Percentiles rank a stretch among this genome's conserved stretches.
These are phyloP conservation scores for Myxozyma neotropica DNA, from an alignment of 805 yeast genomes.

Conservation along the genomic window DNA sequence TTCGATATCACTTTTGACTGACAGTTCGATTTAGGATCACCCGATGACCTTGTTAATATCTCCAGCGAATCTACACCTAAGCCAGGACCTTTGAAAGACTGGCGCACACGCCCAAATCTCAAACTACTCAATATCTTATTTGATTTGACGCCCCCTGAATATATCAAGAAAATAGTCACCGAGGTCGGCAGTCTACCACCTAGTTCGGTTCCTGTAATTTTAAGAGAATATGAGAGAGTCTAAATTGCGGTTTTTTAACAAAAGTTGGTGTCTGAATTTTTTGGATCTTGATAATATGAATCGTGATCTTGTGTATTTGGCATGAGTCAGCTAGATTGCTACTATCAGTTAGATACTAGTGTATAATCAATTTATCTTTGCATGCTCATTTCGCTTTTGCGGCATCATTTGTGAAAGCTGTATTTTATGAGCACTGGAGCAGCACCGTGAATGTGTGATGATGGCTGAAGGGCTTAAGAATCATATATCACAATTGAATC, in stretches of 20 bases:
- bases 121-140: constrained; percentile 83
- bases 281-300: too few species aligned
- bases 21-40: constrained; percentile 29
- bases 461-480: too few species aligned
- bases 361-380: too few species aligned
- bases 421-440: too few species aligned
- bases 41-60: constrained; percentile 41
- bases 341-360: too few species aligned
- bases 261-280: background rate
- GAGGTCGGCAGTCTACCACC: constrained; percentile 97
- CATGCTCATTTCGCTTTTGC: too few species aligned
- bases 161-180: constrained; percentile 90
- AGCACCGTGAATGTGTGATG: too few species aligned
- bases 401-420: too few species aligned
- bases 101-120: constrained; percentile 46
- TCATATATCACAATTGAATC: too few species aligned
- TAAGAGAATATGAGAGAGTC: constrained; percentile 79
- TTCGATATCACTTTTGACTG: too few species aligned
- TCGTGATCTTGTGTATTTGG: too few species aligned
- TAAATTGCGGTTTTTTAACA: background rate
- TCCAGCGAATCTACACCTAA: constrained; percentile 35
- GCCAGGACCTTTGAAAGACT: constrained; percentile 34
- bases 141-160: constrained; percentile 92
- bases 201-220: constrained; percentile 94
- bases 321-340: too few species aligned